Evolutionary conservation across 371 early-diverging fungal genomes (phyloP), one percentile per base, ranked within the genome.

Genomic region (Dichotomocladium elegans): DNA sequence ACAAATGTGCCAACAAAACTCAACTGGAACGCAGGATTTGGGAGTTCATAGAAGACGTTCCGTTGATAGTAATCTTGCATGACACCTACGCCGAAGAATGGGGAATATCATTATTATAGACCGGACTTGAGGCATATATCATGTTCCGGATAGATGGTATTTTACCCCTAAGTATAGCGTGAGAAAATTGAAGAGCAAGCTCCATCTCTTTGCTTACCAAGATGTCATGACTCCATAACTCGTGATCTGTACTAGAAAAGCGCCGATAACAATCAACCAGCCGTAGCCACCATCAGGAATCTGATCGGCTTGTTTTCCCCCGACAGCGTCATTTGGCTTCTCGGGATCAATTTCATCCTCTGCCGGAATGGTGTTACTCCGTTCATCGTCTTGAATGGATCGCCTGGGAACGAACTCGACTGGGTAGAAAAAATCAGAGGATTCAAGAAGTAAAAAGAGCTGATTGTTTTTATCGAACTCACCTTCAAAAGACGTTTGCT

Each of bases 191-290:
- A n/a, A n/a, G n/a, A n/a, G n/a, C n/a, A n/a, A n/a, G n/a, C n/a
- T n/a, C n/a, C n/a, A n/a, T n/a, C n/a, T n/a, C n/a, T n/a, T n/a
- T n/a, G 7, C 47, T 35, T 65, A 65, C 66, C 66, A 65, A 28
- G 61, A 47, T 17, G 66, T 52, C 31, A 50, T 47, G 14, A 58
- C 53, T 31, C 85, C 85, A 17, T 80, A 74, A 17, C 75, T 70
- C 24, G 66, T 68, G 49, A 80, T 65, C 47, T 79, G 73, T 37
- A 77, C 77, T 24, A 83, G 46, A 57, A 78, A 83, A 4, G 76
- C 70, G 2, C 76, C 65, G 0, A 64, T 45, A 2, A 81, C 82
- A 1, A 81, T 76, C 1, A 72, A 33, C 83, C 83, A 86, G 2
- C 76, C 83, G 28, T 77, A 75, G 4, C 65, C 49, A 25, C 81